Percentiles rank a stretch among this genome's conserved stretches.
phyloP scores from a whole-genome alignment of 768 basidiomycete genomes.

The Boletus eberwhitei region DNA sequence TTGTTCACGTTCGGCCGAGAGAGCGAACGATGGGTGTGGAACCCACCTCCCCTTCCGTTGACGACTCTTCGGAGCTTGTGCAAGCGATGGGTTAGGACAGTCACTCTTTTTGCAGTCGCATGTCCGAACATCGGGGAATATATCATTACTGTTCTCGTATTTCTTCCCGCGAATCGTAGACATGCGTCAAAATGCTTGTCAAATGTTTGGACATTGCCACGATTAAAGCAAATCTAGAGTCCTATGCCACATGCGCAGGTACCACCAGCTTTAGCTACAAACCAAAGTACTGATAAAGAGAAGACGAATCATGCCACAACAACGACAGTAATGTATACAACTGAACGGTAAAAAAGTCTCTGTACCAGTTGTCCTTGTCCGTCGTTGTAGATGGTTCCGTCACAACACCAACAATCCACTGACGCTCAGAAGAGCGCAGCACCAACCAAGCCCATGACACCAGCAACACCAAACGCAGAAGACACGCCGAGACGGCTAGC shows the following conservation, averaged over 20 bases:
- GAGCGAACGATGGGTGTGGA: too few relatives aligned
- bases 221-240: not conserved
- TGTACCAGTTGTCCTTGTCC: slow-evolving; percentile 15
- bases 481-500: slow-evolving; percentile 29
- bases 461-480: slow-evolving; percentile 43
- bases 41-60: too few relatives aligned
- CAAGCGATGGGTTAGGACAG: too few relatives aligned
- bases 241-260: slow-evolving; percentile 5
- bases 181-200: too few relatives aligned
- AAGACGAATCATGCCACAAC: slow-evolving; percentile 9
- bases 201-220: not conserved
- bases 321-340: slow-evolving; percentile 19
- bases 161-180: too few relatives aligned
- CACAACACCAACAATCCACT: not conserved
- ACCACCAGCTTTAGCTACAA: slow-evolving; percentile 14
- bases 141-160: too few relatives aligned
- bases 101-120: too few relatives aligned
- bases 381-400: slow-evolving; percentile 9
- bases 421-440: slow-evolving; percentile 42
- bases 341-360: slow-evolving; percentile 12
- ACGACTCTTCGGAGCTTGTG: too few relatives aligned
- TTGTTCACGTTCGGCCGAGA: too few relatives aligned
- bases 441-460: slow-evolving; percentile 50
- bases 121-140: too few relatives aligned
- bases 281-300: slow-evolving; percentile 12